phyloP scores from a whole-genome alignment of 805 yeast genomes.

The Wickerhamomyces silvicola region DNA sequence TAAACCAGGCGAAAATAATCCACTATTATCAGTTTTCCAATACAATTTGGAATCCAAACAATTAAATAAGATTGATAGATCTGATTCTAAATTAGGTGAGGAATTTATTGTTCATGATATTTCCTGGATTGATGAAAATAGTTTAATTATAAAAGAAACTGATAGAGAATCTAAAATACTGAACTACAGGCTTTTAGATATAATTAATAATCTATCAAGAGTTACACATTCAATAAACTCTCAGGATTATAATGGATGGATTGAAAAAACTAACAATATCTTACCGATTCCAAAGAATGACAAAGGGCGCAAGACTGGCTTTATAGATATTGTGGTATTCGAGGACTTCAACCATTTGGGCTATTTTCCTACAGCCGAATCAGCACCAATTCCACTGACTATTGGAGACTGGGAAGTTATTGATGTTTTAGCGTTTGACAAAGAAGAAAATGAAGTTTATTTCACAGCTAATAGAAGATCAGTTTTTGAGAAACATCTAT shows the following conservation, averaged over 20 bases:
- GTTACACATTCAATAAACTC: constrained; percentile 38
- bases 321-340: constrained; percentile 52
- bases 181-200: constrained; percentile 41
- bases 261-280: constrained; percentile 43
- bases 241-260: constrained; percentile 46
- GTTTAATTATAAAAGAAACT: constrained; percentile 51
- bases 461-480: constrained; percentile 53
- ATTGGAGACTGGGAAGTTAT: constrained; percentile 47
- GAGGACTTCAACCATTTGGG: constrained; percentile 59
- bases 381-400: constrained; percentile 37
- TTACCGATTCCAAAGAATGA: constrained; percentile 31
- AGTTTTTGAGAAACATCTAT: constrained; percentile 48
- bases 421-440: constrained; percentile 41
- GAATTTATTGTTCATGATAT: constrained; percentile 57
- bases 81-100: constrained; percentile 28
- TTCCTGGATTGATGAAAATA: constrained; percentile 46
- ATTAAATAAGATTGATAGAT: constrained; percentile 9
- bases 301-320: constrained; percentile 39
- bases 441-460: constrained; percentile 40
- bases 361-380: constrained; percentile 41
- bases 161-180: constrained; percentile 55
- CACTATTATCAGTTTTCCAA: constrained; percentile 41
- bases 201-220: constrained; percentile 22
- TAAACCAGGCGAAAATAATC: constrained; percentile 63
- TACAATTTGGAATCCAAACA: constrained; percentile 30